Conservation (phyloP, 2,329 filamentous ascomycete genomes). For the Pseudocercospora macadamiae region DNA sequence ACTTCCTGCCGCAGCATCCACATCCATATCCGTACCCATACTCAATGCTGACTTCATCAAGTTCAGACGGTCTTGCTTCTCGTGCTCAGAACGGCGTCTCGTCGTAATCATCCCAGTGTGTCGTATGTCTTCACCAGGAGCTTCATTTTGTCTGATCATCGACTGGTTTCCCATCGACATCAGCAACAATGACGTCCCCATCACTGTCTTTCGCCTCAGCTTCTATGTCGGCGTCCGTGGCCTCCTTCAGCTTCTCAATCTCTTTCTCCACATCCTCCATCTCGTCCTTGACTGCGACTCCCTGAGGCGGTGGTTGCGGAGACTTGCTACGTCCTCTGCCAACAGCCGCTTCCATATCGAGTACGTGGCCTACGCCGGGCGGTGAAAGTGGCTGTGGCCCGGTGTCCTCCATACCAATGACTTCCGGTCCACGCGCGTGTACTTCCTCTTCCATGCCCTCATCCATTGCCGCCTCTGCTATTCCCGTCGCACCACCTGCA, state of each 20-base stretch:
- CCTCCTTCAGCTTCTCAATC: conserved; percentile 23
- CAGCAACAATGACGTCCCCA: conserved; percentile 36
- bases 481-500: background rate
- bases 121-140: conserved; percentile 5
- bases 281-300: conserved; percentile 7
- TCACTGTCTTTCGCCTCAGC: conserved; percentile 33
- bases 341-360: conserved; percentile 48
- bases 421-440: conserved; percentile 80
- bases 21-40: background rate
- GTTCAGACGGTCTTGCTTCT: background rate
- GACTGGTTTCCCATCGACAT: conserved; percentile 31
- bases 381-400: conserved; percentile 64
- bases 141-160: conserved; percentile 16
- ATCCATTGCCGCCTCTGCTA: conserved; percentile 39
- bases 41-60: background rate
- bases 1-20: background rate
- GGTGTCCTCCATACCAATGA: conserved; percentile 84
- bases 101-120: conserved; percentile 3
- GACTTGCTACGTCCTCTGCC: conserved; percentile 37
- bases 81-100: conserved; percentile 7
- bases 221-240: conserved; percentile 22
- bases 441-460: conserved; percentile 55
- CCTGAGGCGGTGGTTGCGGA: conserved; percentile 24
- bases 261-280: conserved; percentile 27
- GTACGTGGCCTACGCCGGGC: conserved; percentile 20